These are phyloP conservation scores for Sphagnum fallax DNA, from an alignment of 228 moss, liverwort and hornwort species.

Conservation along the genomic window DNA sequence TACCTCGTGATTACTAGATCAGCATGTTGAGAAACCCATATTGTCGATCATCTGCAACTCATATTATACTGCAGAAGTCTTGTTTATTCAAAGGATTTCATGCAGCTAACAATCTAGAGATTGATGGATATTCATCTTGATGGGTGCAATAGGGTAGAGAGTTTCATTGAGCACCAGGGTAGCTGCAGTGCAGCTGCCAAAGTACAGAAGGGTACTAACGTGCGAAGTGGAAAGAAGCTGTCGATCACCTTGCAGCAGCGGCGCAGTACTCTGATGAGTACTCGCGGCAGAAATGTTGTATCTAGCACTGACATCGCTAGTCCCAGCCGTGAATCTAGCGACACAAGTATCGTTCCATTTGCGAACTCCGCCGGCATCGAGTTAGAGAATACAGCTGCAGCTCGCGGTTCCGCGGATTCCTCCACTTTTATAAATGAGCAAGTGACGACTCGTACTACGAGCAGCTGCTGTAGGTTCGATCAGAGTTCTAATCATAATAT, in stretches of 20 bases:
- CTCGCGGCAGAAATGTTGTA: neutral
- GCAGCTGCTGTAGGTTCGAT: constrained; percentile 6
- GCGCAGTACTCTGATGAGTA: constrained; percentile 6
- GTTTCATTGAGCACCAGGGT: constrained; percentile 80
- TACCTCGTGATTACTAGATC: no score
- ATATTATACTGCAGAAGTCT: no score
- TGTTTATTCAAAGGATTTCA: no score
- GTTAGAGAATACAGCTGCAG: constrained; percentile 6
- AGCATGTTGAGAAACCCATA: no score
- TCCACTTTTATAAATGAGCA: constrained; percentile 8
- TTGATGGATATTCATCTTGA: neutral
- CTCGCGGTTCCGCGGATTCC: constrained; percentile 7
- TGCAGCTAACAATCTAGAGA: no score
- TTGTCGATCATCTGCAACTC: no score
- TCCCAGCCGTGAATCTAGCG: constrained; percentile 27
- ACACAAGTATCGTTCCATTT: constrained; percentile 37
- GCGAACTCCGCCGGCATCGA: constrained; percentile 29
- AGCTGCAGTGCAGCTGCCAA: constrained; percentile 35
- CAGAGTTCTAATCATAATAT: neutral
- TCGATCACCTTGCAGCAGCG: constrained; percentile 21
- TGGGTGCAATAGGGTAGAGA: constrained; percentile 45
- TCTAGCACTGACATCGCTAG: constrained; percentile 11
- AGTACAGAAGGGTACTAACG: constrained; percentile 21
- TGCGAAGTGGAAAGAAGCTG: constrained; percentile 20
- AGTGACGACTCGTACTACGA: constrained; percentile 9